Base-by-base conservation (phyloP, 495 filamentous ascomycete species). In the Bombardia bombarda region DNA sequence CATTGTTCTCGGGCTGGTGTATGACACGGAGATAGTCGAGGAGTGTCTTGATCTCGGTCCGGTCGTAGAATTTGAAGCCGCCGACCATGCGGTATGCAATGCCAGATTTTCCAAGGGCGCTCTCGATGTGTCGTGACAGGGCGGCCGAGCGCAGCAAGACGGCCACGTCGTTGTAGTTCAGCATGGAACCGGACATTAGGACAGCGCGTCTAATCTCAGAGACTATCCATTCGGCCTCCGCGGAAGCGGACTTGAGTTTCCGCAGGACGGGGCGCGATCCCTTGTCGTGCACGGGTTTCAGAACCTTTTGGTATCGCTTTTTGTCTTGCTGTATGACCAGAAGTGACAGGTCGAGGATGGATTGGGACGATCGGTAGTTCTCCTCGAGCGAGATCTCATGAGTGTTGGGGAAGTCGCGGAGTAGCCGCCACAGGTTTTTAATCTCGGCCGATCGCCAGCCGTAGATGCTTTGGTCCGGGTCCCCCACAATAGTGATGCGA, bases 401-500 rank as follows among this genome's bases (percentile, higher is more conserved):
- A 1, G 87, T 90, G 32, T 86, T 79, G 0, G 77, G 77, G 55
- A 88, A 96, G 32, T 82, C 77, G 30, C 65, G 66, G 45, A 85
- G 75, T 78, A 99, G 83, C 2, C 82, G 74, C 46, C 76, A 74
- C 28, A 97, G 70, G 58, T 99, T 99, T 58, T 83, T 78, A 49
- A 93, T 90, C 62, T 99, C 92, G 17, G 93, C 93, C 4, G 87
- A 90, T n/a, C 93, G 82, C 70, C 94, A 99, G 4, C 90, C 86
- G 56, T 99, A 99, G 40, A 99, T 99, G 51, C 90, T 95, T 56
- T 99, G 93, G 58, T 99, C 92, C 7, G 93, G 93, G 57, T 99
- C 92, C 12, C 93, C 92, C 13, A 99, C 93, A 38, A 95, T 86
- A 8, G 92, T 97, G 45, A 99, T 88, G 14, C 80, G 71, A 42